These are phyloP conservation scores for Uronychia binucleata DNA, from an alignment of 73 alveolate genomes.

Conservation along the genomic window DNA sequence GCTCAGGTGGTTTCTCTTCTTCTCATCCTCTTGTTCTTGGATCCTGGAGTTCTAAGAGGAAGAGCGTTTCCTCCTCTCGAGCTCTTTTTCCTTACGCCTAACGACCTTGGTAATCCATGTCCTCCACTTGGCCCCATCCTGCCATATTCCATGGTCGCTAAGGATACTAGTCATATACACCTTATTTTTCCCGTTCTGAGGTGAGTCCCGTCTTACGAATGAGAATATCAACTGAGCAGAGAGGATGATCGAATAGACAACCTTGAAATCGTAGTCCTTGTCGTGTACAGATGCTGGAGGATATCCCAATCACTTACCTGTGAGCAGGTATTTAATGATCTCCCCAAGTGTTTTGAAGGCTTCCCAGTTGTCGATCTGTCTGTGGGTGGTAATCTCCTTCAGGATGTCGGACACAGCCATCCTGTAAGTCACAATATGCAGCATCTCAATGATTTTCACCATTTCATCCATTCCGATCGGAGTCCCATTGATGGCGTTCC, in stretches of 20 bases:
- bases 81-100: slow-evolving; percentile 45
- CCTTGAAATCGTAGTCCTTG: slow-evolving; percentile 49
- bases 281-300: slow-evolving; percentile 53
- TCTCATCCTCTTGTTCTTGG: background rate
- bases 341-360: slow-evolving; percentile 48
- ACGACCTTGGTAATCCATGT: slow-evolving; percentile 46
- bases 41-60: background rate
- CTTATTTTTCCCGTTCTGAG: slow-evolving; percentile 36
- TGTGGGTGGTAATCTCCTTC: slow-evolving; percentile 28
- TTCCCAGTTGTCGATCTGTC: slow-evolving; percentile 6
- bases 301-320: slow-evolving; percentile 7
- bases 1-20: background rate
- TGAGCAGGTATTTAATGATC: slow-evolving; percentile 43
- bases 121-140: slow-evolving; percentile 49
- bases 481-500: background rate
- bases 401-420: slow-evolving; percentile 19
- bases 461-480: background rate
- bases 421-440: slow-evolving; percentile 9
- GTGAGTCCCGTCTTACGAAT: background rate
- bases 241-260: slow-evolving; percentile 27
- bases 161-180: slow-evolving; percentile 31
- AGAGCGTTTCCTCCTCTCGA: background rate
- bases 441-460: slow-evolving; percentile 23
- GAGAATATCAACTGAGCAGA: slow-evolving; percentile 44
- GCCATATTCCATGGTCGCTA: slow-evolving; percentile 67